A percentile compares a stretch with the other conserved stretches of the same genome.
These are phyloP conservation scores for Pelagomonas calceolata DNA, from an alignment of 108 stramenopile species.

Conservation along the genomic window DNA sequence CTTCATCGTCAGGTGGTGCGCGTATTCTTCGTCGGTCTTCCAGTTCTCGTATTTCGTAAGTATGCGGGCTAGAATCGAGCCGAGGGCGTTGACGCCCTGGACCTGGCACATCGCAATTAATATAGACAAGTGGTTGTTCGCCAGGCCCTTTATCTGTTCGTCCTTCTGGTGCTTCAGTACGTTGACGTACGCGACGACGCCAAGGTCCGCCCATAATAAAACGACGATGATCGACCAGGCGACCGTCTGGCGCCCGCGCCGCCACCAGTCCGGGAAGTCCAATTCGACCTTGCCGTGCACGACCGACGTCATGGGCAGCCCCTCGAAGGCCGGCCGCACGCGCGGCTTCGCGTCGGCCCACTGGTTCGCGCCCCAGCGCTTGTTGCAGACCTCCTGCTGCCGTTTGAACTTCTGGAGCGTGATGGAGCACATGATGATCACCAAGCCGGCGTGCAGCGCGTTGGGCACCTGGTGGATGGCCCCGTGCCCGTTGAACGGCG, in stretches of 20 bases:
- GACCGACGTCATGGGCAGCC: not conserved
- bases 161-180: not conserved
- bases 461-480: not conserved
- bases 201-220: not conserved
- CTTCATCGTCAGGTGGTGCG: slow-evolving; percentile 1
- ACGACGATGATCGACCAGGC: not conserved
- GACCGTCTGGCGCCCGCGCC: not conserved
- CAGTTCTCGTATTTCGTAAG: not conserved
- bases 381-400: not conserved
- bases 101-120: not conserved
- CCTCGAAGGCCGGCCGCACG: not conserved
- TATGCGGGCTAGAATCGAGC: not conserved
- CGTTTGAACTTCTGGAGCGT: not conserved
- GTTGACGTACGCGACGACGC: not conserved
- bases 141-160: too few species aligned
- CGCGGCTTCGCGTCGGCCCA: not conserved
- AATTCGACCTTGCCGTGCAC: not conserved
- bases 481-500: not conserved
- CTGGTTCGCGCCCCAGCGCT: not conserved
- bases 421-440: not conserved
- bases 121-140: not conserved
- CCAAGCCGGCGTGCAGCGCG: not conserved
- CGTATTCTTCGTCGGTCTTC: not conserved
- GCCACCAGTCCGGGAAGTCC: not conserved
- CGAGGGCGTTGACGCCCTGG: not conserved